A percentile compares a stretch with the other conserved stretches of the same genome.
phyloP scores from a whole-genome alignment of 2,329 filamentous ascomycete genomes.

The Niveomyces coronatus region DNA sequence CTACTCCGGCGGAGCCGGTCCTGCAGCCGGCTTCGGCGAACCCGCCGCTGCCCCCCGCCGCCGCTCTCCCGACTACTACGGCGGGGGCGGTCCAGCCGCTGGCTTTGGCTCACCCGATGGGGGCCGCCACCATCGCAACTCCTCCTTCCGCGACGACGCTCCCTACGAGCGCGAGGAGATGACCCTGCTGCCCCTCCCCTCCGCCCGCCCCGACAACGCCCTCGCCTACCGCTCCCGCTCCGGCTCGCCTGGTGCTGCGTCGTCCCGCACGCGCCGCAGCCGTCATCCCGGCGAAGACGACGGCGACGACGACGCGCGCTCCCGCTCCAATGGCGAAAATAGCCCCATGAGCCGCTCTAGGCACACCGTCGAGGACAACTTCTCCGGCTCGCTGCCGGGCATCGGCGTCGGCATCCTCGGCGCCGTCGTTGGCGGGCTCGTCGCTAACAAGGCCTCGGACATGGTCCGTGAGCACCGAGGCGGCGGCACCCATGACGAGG shows the following conservation, averaged over 20 bases:
- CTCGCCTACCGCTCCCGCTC: conserved; percentile 19
- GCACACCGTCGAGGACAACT: conserved; percentile 33
- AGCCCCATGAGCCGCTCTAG: conserved; percentile 31
- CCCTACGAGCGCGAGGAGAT: conserved; percentile 19
- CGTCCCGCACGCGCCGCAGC: conserved; percentile 2
- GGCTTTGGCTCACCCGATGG: conserved; percentile 13
- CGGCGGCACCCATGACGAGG: conserved; percentile 18
- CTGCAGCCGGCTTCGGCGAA: conserved; percentile 8
- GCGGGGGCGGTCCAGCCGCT: too few species aligned
- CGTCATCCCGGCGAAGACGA: conserved; percentile 8
- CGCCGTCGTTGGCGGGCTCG: conserved; percentile 43
- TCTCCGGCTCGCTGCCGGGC: conserved; percentile 37
- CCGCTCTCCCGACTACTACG: too few species aligned
- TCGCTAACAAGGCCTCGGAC: conserved; percentile 38
- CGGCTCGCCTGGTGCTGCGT: conserved; percentile 12
- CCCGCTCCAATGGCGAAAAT: conserved; percentile 1
- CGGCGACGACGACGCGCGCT: conserved; percentile 7
- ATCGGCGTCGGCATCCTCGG: conserved; percentile 42
- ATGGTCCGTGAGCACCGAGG: conserved; percentile 20
- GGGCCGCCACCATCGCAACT: conserved; percentile 11
- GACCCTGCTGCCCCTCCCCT: conserved; percentile 19
- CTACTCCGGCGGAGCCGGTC: conserved; percentile 19
- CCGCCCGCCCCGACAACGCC: conserved; percentile 19
- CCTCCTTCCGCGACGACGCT: conserved; percentile 18
- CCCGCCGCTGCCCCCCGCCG: too few species aligned